Conservation (phyloP, 2,329 filamentous ascomycete species). For the Berkeleyomyces rouxiae region DNA sequence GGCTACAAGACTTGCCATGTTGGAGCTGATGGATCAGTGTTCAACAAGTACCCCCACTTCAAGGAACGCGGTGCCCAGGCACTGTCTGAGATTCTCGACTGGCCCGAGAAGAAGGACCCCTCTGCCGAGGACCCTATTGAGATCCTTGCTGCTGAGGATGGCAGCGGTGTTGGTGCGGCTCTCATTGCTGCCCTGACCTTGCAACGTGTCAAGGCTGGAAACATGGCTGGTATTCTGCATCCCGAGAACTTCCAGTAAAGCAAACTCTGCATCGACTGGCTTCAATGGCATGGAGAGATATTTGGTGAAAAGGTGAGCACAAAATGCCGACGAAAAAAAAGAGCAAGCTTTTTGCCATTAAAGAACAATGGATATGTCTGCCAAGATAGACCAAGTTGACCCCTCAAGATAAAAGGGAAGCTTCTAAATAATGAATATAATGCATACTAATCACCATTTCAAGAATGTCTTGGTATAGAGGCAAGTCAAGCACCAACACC, state of each 20-base stretch:
- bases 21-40: conserved; percentile 90
- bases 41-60: conserved; percentile 99
- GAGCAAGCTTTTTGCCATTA: not conserved
- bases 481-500: not conserved
- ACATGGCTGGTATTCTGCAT: conserved; percentile 46
- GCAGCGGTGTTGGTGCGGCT: conserved; percentile 67
- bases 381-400: not conserved
- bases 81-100: conserved; percentile 88
- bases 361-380: not conserved
- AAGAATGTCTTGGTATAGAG: not conserved
- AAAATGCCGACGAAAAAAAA: not conserved
- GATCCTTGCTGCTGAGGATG: conserved; percentile 82
- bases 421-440: not conserved
- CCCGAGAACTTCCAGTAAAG: conserved; percentile 38
- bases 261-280: not conserved
- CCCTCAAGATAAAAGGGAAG: not conserved
- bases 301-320: not conserved
- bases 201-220: conserved; percentile 46
- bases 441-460: not conserved
- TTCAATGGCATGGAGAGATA: not conserved
- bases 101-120: conserved; percentile 44
- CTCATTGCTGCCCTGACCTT: conserved; percentile 66
- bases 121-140: conserved; percentile 76
- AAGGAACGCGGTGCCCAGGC: conserved; percentile 81
- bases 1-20: conserved; percentile 76